Evolutionary conservation across 2,329 filamentous ascomycete genomes (phyloP).

Genomic region (Paecilomyces variotii): DNA sequence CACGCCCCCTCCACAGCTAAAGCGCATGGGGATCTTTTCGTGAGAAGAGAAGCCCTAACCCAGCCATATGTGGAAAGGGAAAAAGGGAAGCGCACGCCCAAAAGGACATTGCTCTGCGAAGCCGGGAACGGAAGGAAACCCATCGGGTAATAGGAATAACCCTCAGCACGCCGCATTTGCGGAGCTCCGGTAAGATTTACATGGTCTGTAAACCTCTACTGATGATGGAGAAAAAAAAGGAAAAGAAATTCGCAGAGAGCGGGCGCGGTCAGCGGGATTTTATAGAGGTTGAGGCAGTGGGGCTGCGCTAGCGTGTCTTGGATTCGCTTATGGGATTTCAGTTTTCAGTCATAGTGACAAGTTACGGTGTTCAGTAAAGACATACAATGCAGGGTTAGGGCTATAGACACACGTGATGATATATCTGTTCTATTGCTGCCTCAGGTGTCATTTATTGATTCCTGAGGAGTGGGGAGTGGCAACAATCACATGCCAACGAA

Average conservation of each 20-base stretch:
- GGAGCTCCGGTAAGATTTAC: slow-evolving; percentile 42
- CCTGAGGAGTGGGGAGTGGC: neutral
- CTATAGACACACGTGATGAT: neutral
- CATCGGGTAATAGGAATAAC: slow-evolving; percentile 36
- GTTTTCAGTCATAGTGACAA: neutral
- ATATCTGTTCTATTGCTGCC: neutral
- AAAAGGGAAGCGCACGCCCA: slow-evolving; percentile 35
- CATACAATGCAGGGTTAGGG: neutral
- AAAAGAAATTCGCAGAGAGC: slow-evolving; percentile 19
- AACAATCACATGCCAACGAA: neutral
- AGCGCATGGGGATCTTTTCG: slow-evolving; percentile 31
- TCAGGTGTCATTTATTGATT: neutral
- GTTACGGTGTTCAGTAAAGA: neutral
- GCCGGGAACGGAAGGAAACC: slow-evolving; percentile 45
- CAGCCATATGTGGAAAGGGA: slow-evolving; percentile 37
- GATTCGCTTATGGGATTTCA: slow-evolving; percentile 2
- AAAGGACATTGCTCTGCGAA: slow-evolving; percentile 30
- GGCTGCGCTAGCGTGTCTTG: slow-evolving; percentile 18
- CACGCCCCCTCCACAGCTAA: slow-evolving; percentile 42
- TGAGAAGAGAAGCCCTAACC: slow-evolving; percentile 33
- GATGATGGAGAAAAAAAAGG: slow-evolving; percentile 39
- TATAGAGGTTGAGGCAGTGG: slow-evolving; percentile 17
- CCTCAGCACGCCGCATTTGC: slow-evolving; percentile 42
- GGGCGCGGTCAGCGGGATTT: slow-evolving; percentile 11
- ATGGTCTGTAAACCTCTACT: slow-evolving; percentile 45